Percentiles rank a stretch among this genome's conserved stretches.
Conservation (phyloP, 2,329 filamentous ascomycete species). For the Arthrobotrys sphaeroides region DNA sequence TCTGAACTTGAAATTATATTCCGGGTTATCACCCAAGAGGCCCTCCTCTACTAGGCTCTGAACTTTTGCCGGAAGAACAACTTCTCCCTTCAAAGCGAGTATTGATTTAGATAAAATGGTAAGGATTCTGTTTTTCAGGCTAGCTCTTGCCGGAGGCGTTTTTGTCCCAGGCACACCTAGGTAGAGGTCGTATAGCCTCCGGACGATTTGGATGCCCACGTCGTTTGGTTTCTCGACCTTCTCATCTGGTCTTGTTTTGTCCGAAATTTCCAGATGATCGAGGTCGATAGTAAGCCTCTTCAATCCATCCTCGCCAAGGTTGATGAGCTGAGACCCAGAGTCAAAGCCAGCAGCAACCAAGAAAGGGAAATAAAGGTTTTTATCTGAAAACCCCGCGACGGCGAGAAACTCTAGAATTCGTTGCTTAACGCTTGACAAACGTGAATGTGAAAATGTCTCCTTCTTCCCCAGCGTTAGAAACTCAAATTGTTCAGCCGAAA, state of each 20-base stretch:
- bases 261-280: slow-evolving; percentile 32
- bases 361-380: slow-evolving; percentile 83
- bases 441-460: slow-evolving; percentile 68
- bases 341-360: slow-evolving; percentile 80
- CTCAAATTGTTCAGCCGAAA: slow-evolving; percentile 72
- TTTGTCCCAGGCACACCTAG: slow-evolving; percentile 67
- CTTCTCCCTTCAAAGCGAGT: slow-evolving; percentile 40
- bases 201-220: slow-evolving; percentile 64
- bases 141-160: slow-evolving; percentile 67
- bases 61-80: slow-evolving; percentile 14
- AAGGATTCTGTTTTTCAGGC: slow-evolving; percentile 81
- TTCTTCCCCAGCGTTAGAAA: slow-evolving; percentile 76
- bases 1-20: slow-evolving; percentile 52
- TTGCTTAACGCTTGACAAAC: slow-evolving; percentile 69
- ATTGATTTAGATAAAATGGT: slow-evolving; percentile 77
- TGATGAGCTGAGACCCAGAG: slow-evolving; percentile 79
- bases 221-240: slow-evolving; percentile 23
- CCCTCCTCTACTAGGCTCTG: slow-evolving; percentile 42
- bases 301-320: slow-evolving; percentile 87
- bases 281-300: slow-evolving; percentile 65
- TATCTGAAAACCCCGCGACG: slow-evolving; percentile 84
- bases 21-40: slow-evolving; percentile 37
- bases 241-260: slow-evolving; percentile 15
- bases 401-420: slow-evolving; percentile 76
- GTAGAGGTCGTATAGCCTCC: slow-evolving; percentile 77